Conservation (phyloP, 257 asterid genomes). For the Perilla frutescens region DNA sequence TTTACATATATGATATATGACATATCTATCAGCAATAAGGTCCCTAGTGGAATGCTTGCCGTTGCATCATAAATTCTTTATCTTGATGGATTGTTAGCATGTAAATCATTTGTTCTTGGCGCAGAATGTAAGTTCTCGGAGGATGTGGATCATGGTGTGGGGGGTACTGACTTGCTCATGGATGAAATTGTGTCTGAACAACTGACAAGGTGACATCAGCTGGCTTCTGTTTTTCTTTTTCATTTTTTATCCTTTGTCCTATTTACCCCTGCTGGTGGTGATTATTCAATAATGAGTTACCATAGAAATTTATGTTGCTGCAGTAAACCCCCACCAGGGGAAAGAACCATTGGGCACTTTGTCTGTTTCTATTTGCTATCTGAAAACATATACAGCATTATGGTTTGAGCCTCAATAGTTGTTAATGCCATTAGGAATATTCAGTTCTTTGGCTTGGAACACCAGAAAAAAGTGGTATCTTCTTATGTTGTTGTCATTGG, state of each 20-base stretch:
- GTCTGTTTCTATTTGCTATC: neutral
- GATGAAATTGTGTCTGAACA: conserved; percentile 98
- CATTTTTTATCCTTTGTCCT: neutral
- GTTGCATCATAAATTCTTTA: conserved; percentile 6
- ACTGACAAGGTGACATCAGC: conserved; percentile 72
- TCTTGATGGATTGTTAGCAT: conserved; percentile 14
- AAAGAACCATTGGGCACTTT: neutral
- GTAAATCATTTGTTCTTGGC: conserved; percentile 28
- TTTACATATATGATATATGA: neutral
- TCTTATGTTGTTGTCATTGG: conserved; percentile 94
- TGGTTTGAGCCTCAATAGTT: conserved; percentile 17
- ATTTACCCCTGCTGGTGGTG: conserved; percentile 1
- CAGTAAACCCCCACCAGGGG: neutral
- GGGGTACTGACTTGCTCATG: conserved; percentile 57
- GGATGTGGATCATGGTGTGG: conserved; percentile 34
- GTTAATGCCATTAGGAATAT: conserved; percentile 64
- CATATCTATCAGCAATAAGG: neutral
- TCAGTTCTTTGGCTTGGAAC: conserved; percentile 89
- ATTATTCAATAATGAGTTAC: neutral
- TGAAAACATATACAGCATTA: conserved; percentile 12
- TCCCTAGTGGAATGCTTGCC: neutral
- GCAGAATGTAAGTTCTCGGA: conserved; percentile 41
- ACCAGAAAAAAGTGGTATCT: conserved; percentile 75
- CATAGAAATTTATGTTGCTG: neutral
- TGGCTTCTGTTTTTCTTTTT: neutral